Percentiles rank a stretch among this genome's conserved stretches.
phyloP scores from a whole-genome alignment of 2,329 filamentous ascomycete genomes.

The Atkinsonella texensis region DNA sequence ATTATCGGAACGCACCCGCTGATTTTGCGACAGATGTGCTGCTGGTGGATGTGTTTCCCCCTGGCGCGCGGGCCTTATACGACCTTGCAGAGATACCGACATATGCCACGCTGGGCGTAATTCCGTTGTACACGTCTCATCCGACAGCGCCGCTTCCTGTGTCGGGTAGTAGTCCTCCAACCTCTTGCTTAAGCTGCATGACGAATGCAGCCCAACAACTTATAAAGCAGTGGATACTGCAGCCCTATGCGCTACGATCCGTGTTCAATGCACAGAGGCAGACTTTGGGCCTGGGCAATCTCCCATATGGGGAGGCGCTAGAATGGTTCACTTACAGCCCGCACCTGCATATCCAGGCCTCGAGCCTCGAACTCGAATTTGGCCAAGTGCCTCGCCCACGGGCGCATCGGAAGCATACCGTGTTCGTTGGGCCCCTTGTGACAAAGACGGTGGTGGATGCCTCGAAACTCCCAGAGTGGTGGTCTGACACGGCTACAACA shows the following conservation, averaged over 20 bases:
- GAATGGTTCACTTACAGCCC: conserved; percentile 25
- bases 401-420: conserved; percentile 10
- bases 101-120: conserved; percentile 27
- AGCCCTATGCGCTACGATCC: conserved; percentile 16
- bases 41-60: conserved; percentile 26
- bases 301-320: conserved; percentile 18
- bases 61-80: conserved; percentile 22
- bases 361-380: conserved; percentile 22
- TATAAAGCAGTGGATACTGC: conserved; percentile 15
- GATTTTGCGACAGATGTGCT: conserved; percentile 19
- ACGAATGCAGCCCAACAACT: conserved; percentile 18
- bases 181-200: conserved; percentile 13
- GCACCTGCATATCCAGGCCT: conserved; percentile 26
- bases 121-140: conserved; percentile 24
- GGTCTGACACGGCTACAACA: conserved; percentile 15
- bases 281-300: conserved; percentile 14
- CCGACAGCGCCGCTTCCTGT: conserved; percentile 18
- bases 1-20: conserved; percentile 20
- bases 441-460: conserved; percentile 9
- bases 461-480: conserved; percentile 19
- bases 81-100: conserved; percentile 22
- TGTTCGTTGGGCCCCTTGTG: conserved; percentile 24
- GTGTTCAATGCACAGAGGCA: conserved; percentile 20
- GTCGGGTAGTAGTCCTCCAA: conserved; percentile 20
- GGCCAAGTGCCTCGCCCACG: conserved; percentile 13